Percentiles rank a stretch among this genome's conserved stretches.
phyloP scores from a whole-genome alignment of 1,284 basidiomycete genomes.

The Omphalotus olearius region DNA sequence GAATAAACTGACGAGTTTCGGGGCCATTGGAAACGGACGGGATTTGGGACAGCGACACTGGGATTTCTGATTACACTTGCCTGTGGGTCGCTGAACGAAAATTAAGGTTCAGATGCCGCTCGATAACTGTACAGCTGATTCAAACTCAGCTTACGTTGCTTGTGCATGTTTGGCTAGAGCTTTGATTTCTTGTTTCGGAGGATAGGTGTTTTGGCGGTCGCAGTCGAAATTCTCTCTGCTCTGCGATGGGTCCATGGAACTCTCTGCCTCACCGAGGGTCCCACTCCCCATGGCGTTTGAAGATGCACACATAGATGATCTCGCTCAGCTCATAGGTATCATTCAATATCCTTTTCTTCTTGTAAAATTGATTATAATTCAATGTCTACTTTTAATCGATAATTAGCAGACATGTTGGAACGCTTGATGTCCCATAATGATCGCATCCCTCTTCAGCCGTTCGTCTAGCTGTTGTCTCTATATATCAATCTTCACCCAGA shows the following conservation, averaged over 20 bases:
- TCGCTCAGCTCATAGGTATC: constrained; percentile 82
- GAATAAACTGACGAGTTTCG: constrained; percentile 59
- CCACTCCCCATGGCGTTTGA: constrained; percentile 72
- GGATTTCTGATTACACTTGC: neutral
- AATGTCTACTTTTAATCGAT: neutral
- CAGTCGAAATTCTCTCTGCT: neutral
- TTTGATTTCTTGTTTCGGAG: no score
- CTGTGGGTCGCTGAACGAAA: neutral
- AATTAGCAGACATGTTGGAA: constrained; percentile 86
- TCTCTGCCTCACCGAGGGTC: constrained; percentile 58
- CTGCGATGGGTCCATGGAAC: constrained; percentile 79
- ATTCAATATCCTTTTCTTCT: constrained; percentile 17
- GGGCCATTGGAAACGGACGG: constrained; percentile 53
- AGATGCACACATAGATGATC: constrained; percentile 73
- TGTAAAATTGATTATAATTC: constrained; percentile 12
- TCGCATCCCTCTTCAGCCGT: constrained; percentile 82
- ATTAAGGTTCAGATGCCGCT: neutral
- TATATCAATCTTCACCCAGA: neutral
- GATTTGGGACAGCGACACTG: constrained; percentile 10
- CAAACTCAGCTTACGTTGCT: no score
- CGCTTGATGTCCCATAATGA: constrained; percentile 92
- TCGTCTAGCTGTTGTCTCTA: constrained; percentile 29
- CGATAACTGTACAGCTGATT: no score
- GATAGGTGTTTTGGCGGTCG: no score
- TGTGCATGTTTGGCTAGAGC: no score